These are phyloP conservation scores for Candida broadrunensis DNA, from an alignment of 805 yeast species.

Conservation along the genomic window DNA sequence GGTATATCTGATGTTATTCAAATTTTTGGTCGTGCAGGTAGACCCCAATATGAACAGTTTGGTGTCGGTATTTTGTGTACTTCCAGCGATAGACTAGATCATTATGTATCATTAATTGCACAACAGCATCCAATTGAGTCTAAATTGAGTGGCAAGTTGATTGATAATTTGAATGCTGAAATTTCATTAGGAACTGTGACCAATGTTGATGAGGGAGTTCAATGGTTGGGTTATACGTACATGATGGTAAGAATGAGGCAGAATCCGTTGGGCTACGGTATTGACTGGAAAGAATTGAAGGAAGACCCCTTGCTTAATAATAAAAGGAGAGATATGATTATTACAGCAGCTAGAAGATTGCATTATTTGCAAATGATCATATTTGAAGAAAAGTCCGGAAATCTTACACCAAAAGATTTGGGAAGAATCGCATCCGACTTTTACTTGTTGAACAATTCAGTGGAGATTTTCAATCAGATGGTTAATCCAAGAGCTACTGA, in stretches of 20 bases:
- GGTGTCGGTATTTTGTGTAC: slow-evolving; percentile 95
- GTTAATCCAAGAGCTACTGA: slow-evolving; percentile 84
- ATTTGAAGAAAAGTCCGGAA: slow-evolving; percentile 78
- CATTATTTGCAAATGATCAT: slow-evolving; percentile 90
- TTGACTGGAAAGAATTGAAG: slow-evolving; percentile 80
- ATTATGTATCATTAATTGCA: slow-evolving; percentile 81
- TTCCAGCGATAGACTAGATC: slow-evolving; percentile 74
- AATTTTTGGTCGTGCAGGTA: slow-evolving; percentile 98
- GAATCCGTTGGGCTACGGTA: slow-evolving; percentile 89
- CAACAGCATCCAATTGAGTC: slow-evolving; percentile 98
- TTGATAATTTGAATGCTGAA: slow-evolving; percentile 94
- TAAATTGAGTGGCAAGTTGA: slow-evolving; percentile 67
- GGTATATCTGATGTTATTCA: slow-evolving; percentile 97
- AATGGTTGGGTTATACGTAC: slow-evolving; percentile 98
- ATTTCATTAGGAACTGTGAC: slow-evolving; percentile 94
- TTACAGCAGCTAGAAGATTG: slow-evolving; percentile 77
- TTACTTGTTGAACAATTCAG: slow-evolving; percentile 76
- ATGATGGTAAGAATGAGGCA: slow-evolving; percentile 91
- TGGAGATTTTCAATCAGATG: slow-evolving; percentile 85
- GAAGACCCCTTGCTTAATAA: slow-evolving; percentile 79
- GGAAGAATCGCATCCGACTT: slow-evolving; percentile 96
- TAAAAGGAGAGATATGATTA: slow-evolving; percentile 71
- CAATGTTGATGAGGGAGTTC: slow-evolving; percentile 88
- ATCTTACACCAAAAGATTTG: slow-evolving; percentile 79
- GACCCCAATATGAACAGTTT: slow-evolving; percentile 90